Conservation (phyloP, 1,284 basidiomycete genomes). For the Hemileia vastatrix region DNA sequence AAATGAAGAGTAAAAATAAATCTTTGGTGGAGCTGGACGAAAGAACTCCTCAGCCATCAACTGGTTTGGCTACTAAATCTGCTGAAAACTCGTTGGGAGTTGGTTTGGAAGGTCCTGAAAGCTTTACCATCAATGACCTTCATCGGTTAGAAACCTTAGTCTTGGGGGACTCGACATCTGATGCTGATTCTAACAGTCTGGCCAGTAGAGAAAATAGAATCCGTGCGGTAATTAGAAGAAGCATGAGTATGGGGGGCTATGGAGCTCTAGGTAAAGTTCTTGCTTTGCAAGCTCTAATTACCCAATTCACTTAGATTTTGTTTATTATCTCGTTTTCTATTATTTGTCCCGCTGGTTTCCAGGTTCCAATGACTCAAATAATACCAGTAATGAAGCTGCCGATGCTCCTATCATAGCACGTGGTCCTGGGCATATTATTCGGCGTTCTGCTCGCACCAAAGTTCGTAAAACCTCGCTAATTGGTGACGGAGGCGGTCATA, state of each 20-base stretch:
- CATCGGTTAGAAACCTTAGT: conserved; percentile 86
- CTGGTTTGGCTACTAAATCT: conserved; percentile 52
- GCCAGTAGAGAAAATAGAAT: conserved; percentile 51
- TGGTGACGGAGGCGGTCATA: conserved; percentile 68
- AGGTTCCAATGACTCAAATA: conserved; percentile 2
- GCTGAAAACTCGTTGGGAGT: conserved; percentile 55
- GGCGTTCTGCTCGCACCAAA: conserved; percentile 83
- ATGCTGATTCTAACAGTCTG: conserved; percentile 54
- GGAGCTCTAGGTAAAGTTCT: background rate
- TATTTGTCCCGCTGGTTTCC: conserved; percentile 22
- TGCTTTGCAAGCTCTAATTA: background rate
- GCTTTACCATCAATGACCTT: conserved; percentile 76
- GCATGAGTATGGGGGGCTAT: conserved; percentile 53
- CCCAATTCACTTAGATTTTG: background rate
- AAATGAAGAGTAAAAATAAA: conserved; percentile 48
- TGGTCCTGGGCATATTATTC: conserved; percentile 75
- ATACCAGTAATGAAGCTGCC: conserved; percentile 54
- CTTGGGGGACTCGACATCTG: conserved; percentile 53
- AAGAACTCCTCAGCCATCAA: conserved; percentile 53
- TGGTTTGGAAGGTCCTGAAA: conserved; percentile 48
- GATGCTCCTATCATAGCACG: conserved; percentile 83
- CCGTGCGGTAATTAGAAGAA: conserved; percentile 70
- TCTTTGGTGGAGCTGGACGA: conserved; percentile 52
- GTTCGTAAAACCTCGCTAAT: conserved; percentile 75
- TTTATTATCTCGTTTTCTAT: conserved; percentile 6